Evolutionary conservation across 2,329 filamentous ascomycete species (phyloP), one percentile per base, ranked within the genome.

Genomic region (Seiridium cupressi): DNA sequence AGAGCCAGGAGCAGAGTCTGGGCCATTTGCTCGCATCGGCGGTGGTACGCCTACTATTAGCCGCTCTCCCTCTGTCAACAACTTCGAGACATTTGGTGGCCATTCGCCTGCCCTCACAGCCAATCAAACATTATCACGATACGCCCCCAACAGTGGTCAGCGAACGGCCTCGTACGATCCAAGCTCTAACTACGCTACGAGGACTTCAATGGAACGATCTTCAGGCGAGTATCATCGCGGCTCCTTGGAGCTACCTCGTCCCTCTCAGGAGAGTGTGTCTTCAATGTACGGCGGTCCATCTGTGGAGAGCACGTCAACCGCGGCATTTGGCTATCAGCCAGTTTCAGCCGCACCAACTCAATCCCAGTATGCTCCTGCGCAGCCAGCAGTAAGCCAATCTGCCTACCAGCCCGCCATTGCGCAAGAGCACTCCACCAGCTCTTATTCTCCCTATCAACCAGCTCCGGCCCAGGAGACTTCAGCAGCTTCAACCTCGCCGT

Each of bases 11-110:
- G 76, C 73, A 26, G 89, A 91, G 61, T 75, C 84, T 57, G 92
- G 93, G 0, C 93, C 92, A 1, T 98, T 99, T 73, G 89, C 91
- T 6, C 89, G 89, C 58, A 86, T 97, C 57, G 83, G 90, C 35
- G 86, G 89, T n/a, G 87, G 87, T 36, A 91, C 90, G 2, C 90
- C 91, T 5, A 89, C 85, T 2, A 84, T 93, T 61, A 93, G 90
- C 70, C 84, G 90, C 47, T 87, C 89, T 2, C 88, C 90, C 3
- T 95, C 91, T 4, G 83, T 73, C 73, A 85, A 84, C 4, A 87
- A 84, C 67, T 86, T 92, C 51, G 93, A 97, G 65, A 76, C 91
- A 5, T 96, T 95, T 70, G 88, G 88, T 68, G 66, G 66, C 18
- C 59, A 72, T 4, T 65, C 69, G 10, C 70, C 76, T 34, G 69